Base-by-base conservation (phyloP, 2,329 filamentous ascomycete genomes). In the Xylariomycetidae sp. region DNA sequence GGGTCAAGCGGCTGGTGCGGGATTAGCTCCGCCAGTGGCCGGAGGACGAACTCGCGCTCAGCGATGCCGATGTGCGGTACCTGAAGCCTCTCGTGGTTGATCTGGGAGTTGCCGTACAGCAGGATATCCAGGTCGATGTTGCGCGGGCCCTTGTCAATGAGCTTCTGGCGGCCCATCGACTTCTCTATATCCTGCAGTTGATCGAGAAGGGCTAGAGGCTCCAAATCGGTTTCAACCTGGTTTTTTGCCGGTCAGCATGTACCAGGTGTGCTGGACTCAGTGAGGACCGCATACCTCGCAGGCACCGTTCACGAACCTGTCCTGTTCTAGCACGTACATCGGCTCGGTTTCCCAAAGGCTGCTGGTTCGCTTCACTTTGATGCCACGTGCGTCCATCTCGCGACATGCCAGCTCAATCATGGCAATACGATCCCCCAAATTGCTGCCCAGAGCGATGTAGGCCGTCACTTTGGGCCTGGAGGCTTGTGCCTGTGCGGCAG, bases 101-200 rank as follows among this genome's bases (percentile, higher is more conserved):
- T 63, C 3, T 60, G 65, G 39, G 81, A 63, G 35, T 84, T 64
- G 31, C 79, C 82, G 53, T 94, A 95, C 1, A 95, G 68, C 13
- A 96, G 65, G 29, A 98, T 88, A 53, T 98, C 92, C 10, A 98
- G 68, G 53, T 98, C 92, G 41, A 98, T 95, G 53, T 88, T 94
- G 18, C 92, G 76, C 2, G 92, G 92, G 0, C 92, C 92, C 56
- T 98, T 98, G 51, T 95, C 87, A 25, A 96, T 76, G 26, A 86
- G 50, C 59, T 95, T 95, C 42, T 78, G 74, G 35, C 92, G 75
- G 1, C 89, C 89, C 53, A 95, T 74, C 0, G 67, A 65, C 29
- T 74, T 78, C 56, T 98, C 92, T 47, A 98, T 90, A 19, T 73
- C 72, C 55, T 98, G 90, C 1, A 98, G 73, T 38, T 76, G 66